These are phyloP conservation scores for Knufia petricola DNA, from an alignment of 2,329 filamentous ascomycete genomes.

Conservation along the genomic window DNA sequence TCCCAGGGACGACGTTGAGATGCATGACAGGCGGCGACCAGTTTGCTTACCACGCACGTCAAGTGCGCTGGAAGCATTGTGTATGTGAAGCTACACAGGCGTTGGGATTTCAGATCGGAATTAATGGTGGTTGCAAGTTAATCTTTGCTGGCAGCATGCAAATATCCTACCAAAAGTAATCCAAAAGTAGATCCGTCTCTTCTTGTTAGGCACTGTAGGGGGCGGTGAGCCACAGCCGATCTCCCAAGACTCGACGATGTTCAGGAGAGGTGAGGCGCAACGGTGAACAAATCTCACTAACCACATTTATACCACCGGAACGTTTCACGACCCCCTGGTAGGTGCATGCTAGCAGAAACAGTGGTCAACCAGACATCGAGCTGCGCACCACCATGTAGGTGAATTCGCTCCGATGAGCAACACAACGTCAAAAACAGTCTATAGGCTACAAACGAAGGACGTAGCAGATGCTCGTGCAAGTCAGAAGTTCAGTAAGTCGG, in stretches of 20 bases:
- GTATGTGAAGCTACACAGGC: not conserved
- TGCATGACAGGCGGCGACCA: constrained; percentile 1
- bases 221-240: not conserved
- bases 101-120: not conserved
- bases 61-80: not conserved
- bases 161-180: constrained; percentile 1
- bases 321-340: not conserved
- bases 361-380: not conserved
- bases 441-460: not conserved
- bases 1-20: not conserved
- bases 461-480: constrained; percentile 1
- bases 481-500: not conserved
- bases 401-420: no score
- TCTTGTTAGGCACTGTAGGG: not conserved
- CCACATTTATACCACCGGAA: not conserved
- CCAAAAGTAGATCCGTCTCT: no score
- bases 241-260: not conserved
- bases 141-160: not conserved
- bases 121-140: not conserved
- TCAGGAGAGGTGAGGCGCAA: constrained; percentile 6
- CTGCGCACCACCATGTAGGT: not conserved
- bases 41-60: not conserved
- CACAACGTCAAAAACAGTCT: not conserved
- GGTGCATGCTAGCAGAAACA: not conserved
- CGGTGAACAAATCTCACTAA: constrained; percentile 5